Base-by-base conservation (phyloP, 768 basidiomycete genomes). In the Pleurotus cornucopiae region DNA sequence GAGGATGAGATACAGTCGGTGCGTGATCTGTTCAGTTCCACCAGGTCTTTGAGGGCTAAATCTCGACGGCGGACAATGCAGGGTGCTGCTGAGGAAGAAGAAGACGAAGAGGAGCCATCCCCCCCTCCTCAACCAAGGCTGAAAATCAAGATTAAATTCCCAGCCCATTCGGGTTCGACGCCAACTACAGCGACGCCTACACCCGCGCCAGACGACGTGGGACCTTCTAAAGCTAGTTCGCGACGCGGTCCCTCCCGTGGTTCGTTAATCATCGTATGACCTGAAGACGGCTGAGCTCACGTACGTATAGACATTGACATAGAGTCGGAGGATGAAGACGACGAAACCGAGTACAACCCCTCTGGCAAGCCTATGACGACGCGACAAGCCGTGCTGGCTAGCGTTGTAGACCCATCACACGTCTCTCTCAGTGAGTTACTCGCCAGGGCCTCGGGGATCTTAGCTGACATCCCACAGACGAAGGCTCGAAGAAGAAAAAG, bases 351-450 rank as follows among this genome's bases (percentile, higher is more conserved):
- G 23, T 20, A 58, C 11, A 48, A 59, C 5, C 43, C 54, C 14
- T 26, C 34, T 18, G 49, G 54, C 14, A 67, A 71, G 43, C 77
- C 74, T 5, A 77, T 80, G 74, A 84, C 76, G 25, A 80, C 79
- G 0, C 74, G 88, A 21, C 88, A 90, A 61, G 88, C 88, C 1
- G 88, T 86, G 13, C 71, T 89, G 6, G 84, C 84, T 1, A 85
- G 83, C 55, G 84, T 87, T 26, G 81, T 85, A 2, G 86, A 83
- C 54, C 75, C 86, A 0, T 77, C 82, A 0, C 87, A 89, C 63
- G 86, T 90, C 30, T 83, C 86, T 1, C 69, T 90, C 13, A 71
- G 84, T 85, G 56, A 44, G 66, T 11, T 14, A 20, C 12, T 46
- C 20, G 9, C 34, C 16, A n/a, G 18, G n/a, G 13, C 49, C 6